Evolutionary conservation across 345 rosid genomes (phyloP).

Genomic region (Melaleuca alternifolia): DNA sequence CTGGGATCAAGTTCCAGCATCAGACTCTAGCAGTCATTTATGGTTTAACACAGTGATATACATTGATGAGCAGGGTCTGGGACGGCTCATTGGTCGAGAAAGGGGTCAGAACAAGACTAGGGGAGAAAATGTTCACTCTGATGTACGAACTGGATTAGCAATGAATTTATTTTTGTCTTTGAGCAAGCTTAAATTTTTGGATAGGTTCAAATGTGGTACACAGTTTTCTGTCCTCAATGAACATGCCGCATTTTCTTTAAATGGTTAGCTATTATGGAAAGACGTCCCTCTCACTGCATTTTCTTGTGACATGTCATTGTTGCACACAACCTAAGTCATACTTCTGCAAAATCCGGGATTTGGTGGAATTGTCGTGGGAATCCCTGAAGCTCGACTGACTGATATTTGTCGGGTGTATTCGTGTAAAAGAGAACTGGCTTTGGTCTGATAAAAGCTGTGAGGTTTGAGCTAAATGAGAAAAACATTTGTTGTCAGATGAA

Average conservation of each 20-base stretch:
- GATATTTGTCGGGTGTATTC: slow-evolving; percentile 70
- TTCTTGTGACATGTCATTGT: neutral
- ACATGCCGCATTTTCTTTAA: neutral
- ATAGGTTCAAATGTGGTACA: neutral
- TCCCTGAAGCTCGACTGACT: slow-evolving; percentile 42
- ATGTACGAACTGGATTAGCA: neutral
- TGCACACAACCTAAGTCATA: too few species aligned
- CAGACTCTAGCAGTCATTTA: slow-evolving; percentile 9
- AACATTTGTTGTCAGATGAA: slow-evolving; percentile 31
- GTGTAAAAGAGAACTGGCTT: slow-evolving; percentile 41
- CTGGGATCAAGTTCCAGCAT: slow-evolving; percentile 33
- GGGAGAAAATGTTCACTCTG: slow-evolving; percentile 81
- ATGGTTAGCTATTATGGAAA: neutral
- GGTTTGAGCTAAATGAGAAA: neutral
- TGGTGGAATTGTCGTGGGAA: slow-evolving; percentile 45
- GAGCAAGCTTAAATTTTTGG: neutral
- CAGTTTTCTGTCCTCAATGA: neutral
- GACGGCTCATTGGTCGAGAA: slow-evolving; percentile 71
- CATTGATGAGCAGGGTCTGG: slow-evolving; percentile 43
- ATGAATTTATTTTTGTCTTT: neutral
- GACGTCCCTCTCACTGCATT: neutral
- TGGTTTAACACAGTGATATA: slow-evolving; percentile 82
- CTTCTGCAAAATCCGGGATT: slow-evolving; percentile 55
- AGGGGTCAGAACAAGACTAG: slow-evolving; percentile 73
- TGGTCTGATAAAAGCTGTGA: slow-evolving; percentile 35